These are phyloP conservation scores for Phylloporus arenicola DNA, from an alignment of 768 basidiomycete species.

Conservation along the genomic window DNA sequence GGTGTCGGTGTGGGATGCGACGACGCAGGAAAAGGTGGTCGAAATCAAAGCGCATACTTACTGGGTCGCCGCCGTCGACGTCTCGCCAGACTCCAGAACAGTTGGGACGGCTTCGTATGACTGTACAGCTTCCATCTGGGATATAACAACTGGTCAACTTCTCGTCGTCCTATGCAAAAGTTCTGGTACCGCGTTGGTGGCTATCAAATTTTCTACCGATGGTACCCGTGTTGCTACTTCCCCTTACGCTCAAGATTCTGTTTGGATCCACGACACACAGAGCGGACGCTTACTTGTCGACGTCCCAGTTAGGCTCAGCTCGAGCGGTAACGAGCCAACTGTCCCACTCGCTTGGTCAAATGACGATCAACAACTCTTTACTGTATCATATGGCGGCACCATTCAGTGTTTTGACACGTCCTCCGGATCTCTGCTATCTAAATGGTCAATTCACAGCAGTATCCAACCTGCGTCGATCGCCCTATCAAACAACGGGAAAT, in stretches of 20 bases:
- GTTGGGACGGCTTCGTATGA: constrained; percentile 13
- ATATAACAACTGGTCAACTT: constrained; percentile 8
- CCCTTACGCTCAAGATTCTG: constrained; percentile 5
- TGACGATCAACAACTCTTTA: constrained; percentile 10
- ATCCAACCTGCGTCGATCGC: constrained; percentile 6
- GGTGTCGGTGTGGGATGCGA: constrained; percentile 9
- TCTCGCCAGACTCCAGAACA: constrained; percentile 9
- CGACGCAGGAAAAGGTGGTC: not conserved
- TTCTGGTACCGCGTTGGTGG: constrained; percentile 1
- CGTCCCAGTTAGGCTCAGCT: constrained; percentile 9
- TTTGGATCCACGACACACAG: constrained; percentile 8
- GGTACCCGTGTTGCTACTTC: constrained; percentile 7
- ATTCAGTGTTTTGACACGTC: constrained; percentile 11
- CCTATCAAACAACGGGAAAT: constrained; percentile 9
- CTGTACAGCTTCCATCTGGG: constrained; percentile 9
- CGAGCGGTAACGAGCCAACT: constrained; percentile 11
- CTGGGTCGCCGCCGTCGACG: constrained; percentile 12
- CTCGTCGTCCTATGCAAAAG: constrained; percentile 5
- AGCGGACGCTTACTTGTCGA: constrained; percentile 5
- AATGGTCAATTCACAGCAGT: constrained; percentile 9
- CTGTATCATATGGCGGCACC: constrained; percentile 4
- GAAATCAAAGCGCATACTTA: constrained; percentile 10
- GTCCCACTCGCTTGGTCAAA: constrained; percentile 15
- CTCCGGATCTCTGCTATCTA: constrained; percentile 7
- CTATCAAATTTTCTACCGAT: constrained; percentile 10